Conservation (phyloP, 192 early-diverging fungal genomes). For the Coemansia sp. region DNA sequence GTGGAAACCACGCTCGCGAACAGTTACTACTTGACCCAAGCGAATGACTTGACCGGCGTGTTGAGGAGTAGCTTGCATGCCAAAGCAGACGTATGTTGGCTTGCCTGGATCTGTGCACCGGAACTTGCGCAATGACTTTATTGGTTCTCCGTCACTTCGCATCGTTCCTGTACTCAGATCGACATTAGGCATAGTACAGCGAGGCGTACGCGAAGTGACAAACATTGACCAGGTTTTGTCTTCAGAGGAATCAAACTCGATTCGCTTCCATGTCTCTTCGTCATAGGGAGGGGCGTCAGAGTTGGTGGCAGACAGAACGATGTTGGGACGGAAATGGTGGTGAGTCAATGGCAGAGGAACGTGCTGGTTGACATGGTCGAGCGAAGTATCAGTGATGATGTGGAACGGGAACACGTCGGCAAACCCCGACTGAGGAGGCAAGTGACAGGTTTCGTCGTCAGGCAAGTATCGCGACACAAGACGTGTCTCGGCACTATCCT, state of each 20-base stretch:
- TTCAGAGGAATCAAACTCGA: slow-evolving; percentile 40
- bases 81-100: slow-evolving; percentile 37
- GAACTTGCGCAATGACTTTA: slow-evolving; percentile 56
- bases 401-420: slow-evolving; percentile 78
- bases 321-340: slow-evolving; percentile 76
- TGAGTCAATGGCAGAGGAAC: slow-evolving; percentile 52
- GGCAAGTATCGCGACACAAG: slow-evolving; percentile 42
- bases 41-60: slow-evolving; percentile 19
- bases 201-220: slow-evolving; percentile 57
- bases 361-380: slow-evolving; percentile 63
- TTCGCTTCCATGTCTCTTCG: slow-evolving; percentile 69
- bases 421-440: slow-evolving; percentile 64
- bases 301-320: slow-evolving; percentile 54
- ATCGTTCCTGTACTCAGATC: slow-evolving; percentile 56
- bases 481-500: slow-evolving; percentile 19
- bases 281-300: slow-evolving; percentile 54
- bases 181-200: slow-evolving; percentile 65
- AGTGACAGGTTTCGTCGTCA: slow-evolving; percentile 4
- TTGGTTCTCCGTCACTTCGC: slow-evolving; percentile 52
- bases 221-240: slow-evolving; percentile 42
- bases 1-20: slow-evolving; percentile 36
- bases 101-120: slow-evolving; percentile 50
- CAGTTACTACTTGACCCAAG: slow-evolving; percentile 22
- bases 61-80: slow-evolving; percentile 42
- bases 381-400: slow-evolving; percentile 57